Evolutionary conservation across 2,329 filamentous ascomycete species (phyloP).

Genomic region (Colletotrichum sp.): DNA sequence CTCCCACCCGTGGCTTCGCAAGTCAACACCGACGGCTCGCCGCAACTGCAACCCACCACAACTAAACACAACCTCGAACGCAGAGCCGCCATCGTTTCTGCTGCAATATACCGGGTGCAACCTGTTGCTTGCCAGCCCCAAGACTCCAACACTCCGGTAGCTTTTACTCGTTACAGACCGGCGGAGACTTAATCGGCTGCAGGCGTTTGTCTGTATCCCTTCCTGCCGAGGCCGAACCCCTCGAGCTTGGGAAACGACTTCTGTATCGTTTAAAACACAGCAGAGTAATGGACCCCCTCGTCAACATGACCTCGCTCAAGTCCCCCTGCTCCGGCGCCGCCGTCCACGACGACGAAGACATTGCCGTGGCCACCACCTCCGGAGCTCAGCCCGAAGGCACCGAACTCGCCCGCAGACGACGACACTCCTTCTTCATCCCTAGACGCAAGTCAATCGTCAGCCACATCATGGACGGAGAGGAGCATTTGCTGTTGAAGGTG

Average conservation of each 20-base stretch:
- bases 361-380: constrained; percentile 41
- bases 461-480: constrained; percentile 67
- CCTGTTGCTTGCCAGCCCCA: background rate
- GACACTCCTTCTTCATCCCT: constrained; percentile 63
- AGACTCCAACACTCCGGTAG: background rate
- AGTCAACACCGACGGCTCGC: background rate
- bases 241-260: background rate
- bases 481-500: constrained; percentile 64
- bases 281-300: constrained; percentile 16
- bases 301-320: constrained; percentile 42
- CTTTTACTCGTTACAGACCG: background rate
- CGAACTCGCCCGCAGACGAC: constrained; percentile 45
- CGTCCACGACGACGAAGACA: constrained; percentile 38
- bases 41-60: background rate
- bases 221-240: constrained; percentile 3
- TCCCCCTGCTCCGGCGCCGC: constrained; percentile 39
- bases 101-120: background rate
- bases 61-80: background rate
- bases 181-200: background rate
- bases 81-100: background rate
- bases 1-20: constrained; percentile 17
- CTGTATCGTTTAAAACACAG: background rate
- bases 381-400: constrained; percentile 41
- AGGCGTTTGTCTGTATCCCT: background rate
- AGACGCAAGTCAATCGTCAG: constrained; percentile 64